phyloP scores from a whole-genome alignment of 2,329 filamentous ascomycete genomes.

The Tolypocladium album region DNA sequence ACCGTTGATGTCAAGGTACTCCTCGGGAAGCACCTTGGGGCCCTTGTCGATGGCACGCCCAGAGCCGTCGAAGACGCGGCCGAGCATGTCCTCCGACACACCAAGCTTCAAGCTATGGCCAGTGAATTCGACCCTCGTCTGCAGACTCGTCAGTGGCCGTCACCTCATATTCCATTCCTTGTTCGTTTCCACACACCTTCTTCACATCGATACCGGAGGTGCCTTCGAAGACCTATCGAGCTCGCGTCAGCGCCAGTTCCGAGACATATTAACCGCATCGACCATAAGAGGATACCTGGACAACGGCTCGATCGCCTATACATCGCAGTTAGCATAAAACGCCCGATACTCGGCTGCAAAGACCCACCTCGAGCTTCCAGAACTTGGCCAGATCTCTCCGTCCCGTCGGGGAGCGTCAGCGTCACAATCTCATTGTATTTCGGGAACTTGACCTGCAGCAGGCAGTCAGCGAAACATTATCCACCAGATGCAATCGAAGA shows the following conservation, averaged over 20 bases:
- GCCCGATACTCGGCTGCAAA: background rate
- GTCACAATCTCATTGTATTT: slow-evolving; percentile 97
- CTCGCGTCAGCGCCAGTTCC: slow-evolving; percentile 12
- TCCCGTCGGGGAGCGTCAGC: slow-evolving; percentile 89
- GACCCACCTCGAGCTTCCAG: slow-evolving; percentile 84
- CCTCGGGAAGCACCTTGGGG: slow-evolving; percentile 93
- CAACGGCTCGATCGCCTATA: slow-evolving; percentile 80
- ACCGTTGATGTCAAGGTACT: slow-evolving; percentile 98
- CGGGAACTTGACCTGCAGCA: slow-evolving; percentile 81
- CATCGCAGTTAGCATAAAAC: background rate
- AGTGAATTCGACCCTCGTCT: slow-evolving; percentile 97
- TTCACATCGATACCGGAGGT: slow-evolving; percentile 97
- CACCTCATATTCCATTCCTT: background rate
- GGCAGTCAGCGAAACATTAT: slow-evolving; percentile 11
- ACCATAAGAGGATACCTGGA: slow-evolving; percentile 57
- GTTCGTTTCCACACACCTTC: slow-evolving; percentile 52
- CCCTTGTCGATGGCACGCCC: slow-evolving; percentile 98
- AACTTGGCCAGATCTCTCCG: slow-evolving; percentile 87
- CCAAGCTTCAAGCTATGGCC: slow-evolving; percentile 96
- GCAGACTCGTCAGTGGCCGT: slow-evolving; percentile 14
- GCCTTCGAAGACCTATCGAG: slow-evolving; percentile 80
- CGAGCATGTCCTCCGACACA: slow-evolving; percentile 98
- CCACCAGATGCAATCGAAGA: background rate
- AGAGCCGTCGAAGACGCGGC: slow-evolving; percentile 96
- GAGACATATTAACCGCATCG: background rate